Evolutionary conservation across 805 yeast genomes (phyloP), one percentile per base, ranked within the genome.

Genomic region (Kodamaea neixiangensis): DNA sequence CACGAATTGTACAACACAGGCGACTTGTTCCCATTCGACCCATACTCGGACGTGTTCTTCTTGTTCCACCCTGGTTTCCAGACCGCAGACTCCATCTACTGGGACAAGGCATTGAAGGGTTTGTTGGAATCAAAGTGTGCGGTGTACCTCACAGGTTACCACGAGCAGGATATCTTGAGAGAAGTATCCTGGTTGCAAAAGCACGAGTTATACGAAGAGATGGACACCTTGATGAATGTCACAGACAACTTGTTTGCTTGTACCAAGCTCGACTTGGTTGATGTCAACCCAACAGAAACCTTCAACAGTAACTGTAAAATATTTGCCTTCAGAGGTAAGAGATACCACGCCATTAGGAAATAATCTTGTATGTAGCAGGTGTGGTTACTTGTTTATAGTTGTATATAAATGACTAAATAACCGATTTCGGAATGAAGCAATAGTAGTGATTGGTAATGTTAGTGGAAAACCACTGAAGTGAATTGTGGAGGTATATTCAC

Each of bases 1-100:
- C 90, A 91, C 64, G 93, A 87, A 37, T 77, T 87, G 54, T 96
- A 94, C 70, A 91, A 91, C 61, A 85, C 89, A 45, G 94, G 92
- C 61, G 97, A 93, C 71, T 89, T 94, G 67, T 89, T 90, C 84
- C 99, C 99, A 4, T 94, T 92, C 68, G 99, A 94, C 68, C 99
- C 99, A 42, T 94, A 93, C 69, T 79, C 89, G 65, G 99, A 94
- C 66, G 82, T 83, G 21, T 94, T 94, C 71, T 91, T 90, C 80
- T 77, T 89, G 48, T 94, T 93, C 87, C 98, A 93, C 67, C 98
- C 99, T 2, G 97, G 97, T 38, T 81, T 91, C 63, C 85, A 89
- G 15, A 87, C 94, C 6, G 87, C 89, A 11, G 96, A 89, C 62
- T 76, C 85, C 18, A 85, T 86, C 52, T 81, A 83, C 63, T 93